Evolutionary conservation across 805 yeast genomes (phyloP), one percentile per base, ranked within the genome.

Genomic region (Tetrapisispora namnaoensis): DNA sequence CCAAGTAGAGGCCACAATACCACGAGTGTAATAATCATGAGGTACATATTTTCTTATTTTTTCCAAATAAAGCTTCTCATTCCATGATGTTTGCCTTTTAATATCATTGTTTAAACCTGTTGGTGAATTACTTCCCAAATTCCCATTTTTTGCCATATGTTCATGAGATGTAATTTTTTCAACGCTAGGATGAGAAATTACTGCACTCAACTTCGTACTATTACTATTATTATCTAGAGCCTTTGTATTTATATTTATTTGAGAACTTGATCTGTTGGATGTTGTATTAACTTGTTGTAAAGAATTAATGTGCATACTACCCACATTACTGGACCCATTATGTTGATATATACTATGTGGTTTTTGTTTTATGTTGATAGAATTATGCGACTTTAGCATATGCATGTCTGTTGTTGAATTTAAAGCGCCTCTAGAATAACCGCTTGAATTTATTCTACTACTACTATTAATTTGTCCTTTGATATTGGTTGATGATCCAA

Each of bases 1-100:
- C 18, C 49, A 48, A 0, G 56, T 45, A 3, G 62, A 51, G 2
- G 71, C 65, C 0, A 78, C 69, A 39, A 82, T 77, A 4, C 83
- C 86, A 54, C 79, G 79, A 13, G 86, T 82, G 59, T 83, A 82
- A 61, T 83, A 83, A 56, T 85, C 93, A 62, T 84, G 87, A 3
- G 71, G 75, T 37, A 72, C 68, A 53, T 78, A 82, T 53, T 80
- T 80, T 50, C 76, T 74, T 58, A 85, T 76, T 58, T 78, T 78
- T 49, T 75, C 77, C 49, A 86, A 63, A 56, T 85, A 85, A 0
- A 80, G 76, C 56, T 74, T 74, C 59, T 86, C 93, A 57, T 84
- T 90, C 3, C 80, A 51, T 1, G 63, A 61, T 44, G 66, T 65
- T 44, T 62, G 67, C 22, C 59, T 55, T 42, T 63, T 59, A 43